Evolutionary conservation across 768 basidiomycete genomes (phyloP).

Genomic region (Melanogaster broomeanus): DNA sequence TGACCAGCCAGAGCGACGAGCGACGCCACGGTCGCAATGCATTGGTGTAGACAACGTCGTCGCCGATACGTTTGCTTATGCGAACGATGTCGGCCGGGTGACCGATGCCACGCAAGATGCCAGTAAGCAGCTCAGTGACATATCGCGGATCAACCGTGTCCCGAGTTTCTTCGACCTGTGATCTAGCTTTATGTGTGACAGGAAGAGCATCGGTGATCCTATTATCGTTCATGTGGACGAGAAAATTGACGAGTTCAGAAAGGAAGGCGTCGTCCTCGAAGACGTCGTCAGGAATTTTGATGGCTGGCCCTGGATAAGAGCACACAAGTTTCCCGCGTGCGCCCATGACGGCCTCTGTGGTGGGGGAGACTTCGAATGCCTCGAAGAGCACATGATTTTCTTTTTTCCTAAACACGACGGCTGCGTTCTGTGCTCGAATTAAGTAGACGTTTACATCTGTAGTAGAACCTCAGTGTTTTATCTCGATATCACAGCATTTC

Average conservation of each 20-base stretch:
- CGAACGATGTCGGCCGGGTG: constrained; percentile 15
- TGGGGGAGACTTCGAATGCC: constrained; percentile 46
- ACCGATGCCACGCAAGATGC: constrained; percentile 41
- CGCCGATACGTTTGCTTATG: constrained; percentile 34
- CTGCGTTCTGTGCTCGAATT: constrained; percentile 50
- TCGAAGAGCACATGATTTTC: constrained; percentile 37
- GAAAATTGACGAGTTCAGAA: constrained; percentile 38
- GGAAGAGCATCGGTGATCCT: constrained; percentile 30
- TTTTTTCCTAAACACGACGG: constrained; percentile 37
- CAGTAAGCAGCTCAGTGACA: constrained; percentile 47
- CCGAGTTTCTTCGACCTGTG: constrained; percentile 17
- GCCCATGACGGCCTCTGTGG: constrained; percentile 33
- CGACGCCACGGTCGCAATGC: constrained; percentile 34
- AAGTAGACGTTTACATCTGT: constrained; percentile 40
- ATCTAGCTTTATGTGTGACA: constrained; percentile 38
- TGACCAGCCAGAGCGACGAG: constrained; percentile 38
- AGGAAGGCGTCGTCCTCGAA: constrained; percentile 33
- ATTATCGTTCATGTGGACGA: constrained; percentile 36
- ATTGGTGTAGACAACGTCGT: constrained; percentile 29
- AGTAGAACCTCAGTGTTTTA: neutral
- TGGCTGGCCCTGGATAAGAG: constrained; percentile 47
- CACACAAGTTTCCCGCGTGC: constrained; percentile 43
- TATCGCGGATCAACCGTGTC: constrained; percentile 39
- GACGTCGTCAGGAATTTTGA: constrained; percentile 32
- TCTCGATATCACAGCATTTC: neutral